These are phyloP conservation scores for Yamadazyma paraphyllophila DNA, from an alignment of 805 yeast genomes.

Conservation along the genomic window DNA sequence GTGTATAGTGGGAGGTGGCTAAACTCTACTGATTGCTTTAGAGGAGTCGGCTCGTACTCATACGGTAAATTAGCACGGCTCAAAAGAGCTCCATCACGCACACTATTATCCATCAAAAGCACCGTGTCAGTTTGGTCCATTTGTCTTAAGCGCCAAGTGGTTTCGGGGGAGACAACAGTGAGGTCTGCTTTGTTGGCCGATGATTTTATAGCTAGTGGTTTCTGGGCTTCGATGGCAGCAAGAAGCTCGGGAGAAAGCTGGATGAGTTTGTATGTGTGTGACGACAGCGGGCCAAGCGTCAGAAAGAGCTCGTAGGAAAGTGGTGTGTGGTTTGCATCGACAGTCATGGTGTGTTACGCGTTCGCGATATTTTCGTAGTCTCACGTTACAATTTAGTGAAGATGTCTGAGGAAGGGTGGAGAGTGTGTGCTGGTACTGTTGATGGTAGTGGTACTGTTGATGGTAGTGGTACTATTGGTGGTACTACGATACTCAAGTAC, in stretches of 20 bases:
- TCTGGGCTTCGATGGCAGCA: slow-evolving; percentile 26
- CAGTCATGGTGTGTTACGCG: neutral
- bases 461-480: too few relatives aligned
- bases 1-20: slow-evolving; percentile 3
- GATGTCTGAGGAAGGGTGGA: too few relatives aligned
- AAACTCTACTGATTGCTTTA: neutral
- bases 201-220: slow-evolving; percentile 38
- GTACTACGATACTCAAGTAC: too few relatives aligned
- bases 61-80: slow-evolving; percentile 30
- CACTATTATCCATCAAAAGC: slow-evolving; percentile 37
- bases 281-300: neutral
- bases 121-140: slow-evolving; percentile 87
- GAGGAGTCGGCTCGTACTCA: slow-evolving; percentile 31
- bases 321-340: neutral
- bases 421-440: too few relatives aligned
- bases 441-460: too few relatives aligned
- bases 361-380: too few relatives aligned
- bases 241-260: slow-evolving; percentile 53
- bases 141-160: slow-evolving; percentile 67
- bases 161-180: slow-evolving; percentile 56
- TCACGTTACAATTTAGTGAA: too few relatives aligned
- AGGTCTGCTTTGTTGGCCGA: slow-evolving; percentile 31
- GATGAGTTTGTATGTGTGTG: slow-evolving; percentile 42
- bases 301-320: neutral
- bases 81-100: slow-evolving; percentile 12